Conservation (phyloP, 495 filamentous ascomycete genomes). For the Jackrogersella minutella region DNA sequence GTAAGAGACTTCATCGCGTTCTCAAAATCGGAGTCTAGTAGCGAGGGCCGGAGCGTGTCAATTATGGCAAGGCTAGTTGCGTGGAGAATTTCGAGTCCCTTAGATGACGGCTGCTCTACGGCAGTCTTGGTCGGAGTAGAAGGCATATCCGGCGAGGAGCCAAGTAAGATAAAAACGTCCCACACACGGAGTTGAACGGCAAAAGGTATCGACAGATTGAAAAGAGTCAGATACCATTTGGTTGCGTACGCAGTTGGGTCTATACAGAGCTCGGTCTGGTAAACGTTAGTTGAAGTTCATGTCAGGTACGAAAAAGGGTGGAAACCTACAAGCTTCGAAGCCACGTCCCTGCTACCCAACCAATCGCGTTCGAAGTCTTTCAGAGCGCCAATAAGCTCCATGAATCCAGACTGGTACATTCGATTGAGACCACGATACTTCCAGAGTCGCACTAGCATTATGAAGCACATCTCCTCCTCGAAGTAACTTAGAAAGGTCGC, state of each 20-base stretch:
- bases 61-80: slow-evolving; percentile 91
- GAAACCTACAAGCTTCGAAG: slow-evolving; percentile 75
- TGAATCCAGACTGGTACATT: slow-evolving; percentile 85
- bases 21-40: slow-evolving; percentile 95
- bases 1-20: slow-evolving; percentile 98
- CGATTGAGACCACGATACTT: slow-evolving; percentile 83
- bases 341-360: slow-evolving; percentile 78
- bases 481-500: slow-evolving; percentile 96
- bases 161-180: slow-evolving; percentile 98
- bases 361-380: slow-evolving; percentile 88
- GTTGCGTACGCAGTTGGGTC: slow-evolving; percentile 92
- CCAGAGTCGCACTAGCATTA: slow-evolving; percentile 95
- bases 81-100: slow-evolving; percentile 86
- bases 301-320: neutral
- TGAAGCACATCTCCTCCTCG: slow-evolving; percentile 91
- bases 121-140: slow-evolving; percentile 16
- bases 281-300: slow-evolving; percentile 21
- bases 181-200: slow-evolving; percentile 96
- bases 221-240: slow-evolving; percentile 96
- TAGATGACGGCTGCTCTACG: slow-evolving; percentile 37
- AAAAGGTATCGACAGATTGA: slow-evolving; percentile 97
- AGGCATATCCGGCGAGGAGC: slow-evolving; percentile 47
- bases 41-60: slow-evolving; percentile 87
- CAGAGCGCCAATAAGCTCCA: slow-evolving; percentile 85
- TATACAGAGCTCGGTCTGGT: slow-evolving; percentile 78